Percentiles rank a stretch among this genome's conserved stretches.
These are phyloP conservation scores for Posidonia australis DNA, from an alignment of 106 monocot genomes.

Conservation along the genomic window DNA sequence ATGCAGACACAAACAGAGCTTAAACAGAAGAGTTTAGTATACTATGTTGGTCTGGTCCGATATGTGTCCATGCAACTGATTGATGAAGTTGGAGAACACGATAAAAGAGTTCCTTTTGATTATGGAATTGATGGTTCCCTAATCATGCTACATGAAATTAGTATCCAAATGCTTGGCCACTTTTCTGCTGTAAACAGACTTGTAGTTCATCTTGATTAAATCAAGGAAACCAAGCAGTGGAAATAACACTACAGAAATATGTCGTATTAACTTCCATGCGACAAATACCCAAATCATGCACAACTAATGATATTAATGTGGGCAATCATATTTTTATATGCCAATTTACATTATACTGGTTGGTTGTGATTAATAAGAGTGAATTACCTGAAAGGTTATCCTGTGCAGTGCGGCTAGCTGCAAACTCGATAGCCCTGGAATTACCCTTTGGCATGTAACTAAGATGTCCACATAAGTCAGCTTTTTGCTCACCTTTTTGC, in stretches of 20 bases:
- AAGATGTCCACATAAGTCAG: constrained; percentile 32
- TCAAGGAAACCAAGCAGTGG: neutral
- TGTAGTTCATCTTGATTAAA: neutral
- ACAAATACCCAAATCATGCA: neutral
- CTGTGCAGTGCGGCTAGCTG: constrained; percentile 23
- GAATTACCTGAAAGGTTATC: constrained; percentile 30
- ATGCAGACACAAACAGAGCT: too few species aligned
- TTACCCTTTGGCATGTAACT: constrained; percentile 39
- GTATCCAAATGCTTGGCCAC: too few species aligned
- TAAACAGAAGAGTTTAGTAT: too few species aligned
- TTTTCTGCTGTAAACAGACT: too few species aligned
- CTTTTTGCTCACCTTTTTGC: constrained; percentile 48
- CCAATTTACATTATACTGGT: too few species aligned
- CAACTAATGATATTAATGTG: neutral
- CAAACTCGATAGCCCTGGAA: constrained; percentile 26
- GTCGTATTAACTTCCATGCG: neutral
- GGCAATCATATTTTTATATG: neutral
- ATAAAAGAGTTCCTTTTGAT: too few species aligned
- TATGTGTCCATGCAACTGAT: too few species aligned
- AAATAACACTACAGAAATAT: neutral
- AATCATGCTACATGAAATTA: neutral
- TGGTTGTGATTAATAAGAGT: neutral
- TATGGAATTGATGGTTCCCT: neutral
- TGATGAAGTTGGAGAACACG: too few species aligned
- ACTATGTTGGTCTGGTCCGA: too few species aligned